Evolutionary conservation across 129 eudicot species (phyloP).

Genomic region (Chrysanthemum lavandulifolium): DNA sequence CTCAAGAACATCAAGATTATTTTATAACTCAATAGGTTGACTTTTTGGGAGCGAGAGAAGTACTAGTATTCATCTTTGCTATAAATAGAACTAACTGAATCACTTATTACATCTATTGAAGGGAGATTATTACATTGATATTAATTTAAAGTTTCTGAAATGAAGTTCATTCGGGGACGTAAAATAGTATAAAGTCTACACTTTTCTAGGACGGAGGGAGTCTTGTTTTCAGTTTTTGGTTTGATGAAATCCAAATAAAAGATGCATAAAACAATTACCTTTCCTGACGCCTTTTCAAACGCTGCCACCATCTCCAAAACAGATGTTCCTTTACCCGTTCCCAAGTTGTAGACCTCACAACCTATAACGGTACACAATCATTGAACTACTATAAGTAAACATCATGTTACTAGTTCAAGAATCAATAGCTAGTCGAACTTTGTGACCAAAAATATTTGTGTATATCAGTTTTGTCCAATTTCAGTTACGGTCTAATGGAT

Average conservation of each 20-base stretch:
- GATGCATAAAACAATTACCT: too few species aligned
- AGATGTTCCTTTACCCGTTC: conserved; percentile 93
- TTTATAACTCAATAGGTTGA: neutral
- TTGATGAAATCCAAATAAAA: too few species aligned
- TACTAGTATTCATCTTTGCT: neutral
- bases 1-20: neutral
- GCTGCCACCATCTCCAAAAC: conserved; percentile 95
- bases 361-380: conserved; percentile 40
- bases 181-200: neutral
- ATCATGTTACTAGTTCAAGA: neutral
- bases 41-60: neutral
- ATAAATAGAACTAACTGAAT: neutral
- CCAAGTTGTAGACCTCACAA: conserved; percentile 87
- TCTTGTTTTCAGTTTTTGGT: neutral
- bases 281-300: conserved; percentile 84
- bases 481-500: neutral
- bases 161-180: neutral
- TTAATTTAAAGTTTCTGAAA: neutral
- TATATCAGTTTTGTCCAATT: neutral
- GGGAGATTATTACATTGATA: neutral
- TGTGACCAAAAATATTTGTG: neutral
- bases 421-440: neutral
- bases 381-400: conserved; percentile 2
- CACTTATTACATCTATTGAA: neutral
- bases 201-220: neutral